Conservation (phyloP, 805 yeast species). For the Jamesozyma rosinii region DNA sequence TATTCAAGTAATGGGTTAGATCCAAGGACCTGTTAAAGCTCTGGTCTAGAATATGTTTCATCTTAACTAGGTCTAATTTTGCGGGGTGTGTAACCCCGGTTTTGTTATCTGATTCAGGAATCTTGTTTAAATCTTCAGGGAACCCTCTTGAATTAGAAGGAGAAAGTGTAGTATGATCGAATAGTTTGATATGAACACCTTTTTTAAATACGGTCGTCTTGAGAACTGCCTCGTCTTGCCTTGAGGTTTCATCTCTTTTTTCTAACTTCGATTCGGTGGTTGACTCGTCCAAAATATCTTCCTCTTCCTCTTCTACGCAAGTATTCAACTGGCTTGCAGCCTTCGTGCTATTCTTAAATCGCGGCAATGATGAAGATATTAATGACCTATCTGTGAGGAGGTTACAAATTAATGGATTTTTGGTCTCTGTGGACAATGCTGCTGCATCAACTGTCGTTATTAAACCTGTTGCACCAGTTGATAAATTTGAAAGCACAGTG, state of each 20-base stretch:
- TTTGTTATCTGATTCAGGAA: neutral
- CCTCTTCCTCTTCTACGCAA: conserved; percentile 2
- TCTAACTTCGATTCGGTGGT: neutral
- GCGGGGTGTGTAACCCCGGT: neutral
- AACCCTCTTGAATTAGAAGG: conserved; percentile 21
- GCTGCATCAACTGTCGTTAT: conserved; percentile 80
- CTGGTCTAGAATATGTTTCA: conserved; percentile 58
- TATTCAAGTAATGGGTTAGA: conserved; percentile 50
- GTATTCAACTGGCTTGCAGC: conserved; percentile 6
- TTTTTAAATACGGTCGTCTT: conserved; percentile 68
- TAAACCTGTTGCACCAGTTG: conserved; percentile 63
- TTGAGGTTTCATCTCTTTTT: neutral
- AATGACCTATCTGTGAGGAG: conserved; percentile 85
- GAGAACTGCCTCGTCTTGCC: conserved; percentile 19
- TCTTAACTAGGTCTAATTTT: conserved; percentile 44
- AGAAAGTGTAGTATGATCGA: conserved; percentile 16
- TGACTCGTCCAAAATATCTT: neutral
- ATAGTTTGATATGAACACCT: conserved; percentile 44
- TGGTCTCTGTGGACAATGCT: conserved; percentile 34
- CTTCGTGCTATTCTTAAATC: conserved; percentile 29
- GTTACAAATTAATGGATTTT: conserved; percentile 84
- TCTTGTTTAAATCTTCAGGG: conserved; percentile 11
- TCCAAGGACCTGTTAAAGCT: conserved; percentile 70
- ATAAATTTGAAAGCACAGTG: conserved; percentile 39
- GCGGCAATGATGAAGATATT: conserved; percentile 84